Evolutionary conservation across 257 asterid species (phyloP).

Genomic region (Solanum lycopersicoides): DNA sequence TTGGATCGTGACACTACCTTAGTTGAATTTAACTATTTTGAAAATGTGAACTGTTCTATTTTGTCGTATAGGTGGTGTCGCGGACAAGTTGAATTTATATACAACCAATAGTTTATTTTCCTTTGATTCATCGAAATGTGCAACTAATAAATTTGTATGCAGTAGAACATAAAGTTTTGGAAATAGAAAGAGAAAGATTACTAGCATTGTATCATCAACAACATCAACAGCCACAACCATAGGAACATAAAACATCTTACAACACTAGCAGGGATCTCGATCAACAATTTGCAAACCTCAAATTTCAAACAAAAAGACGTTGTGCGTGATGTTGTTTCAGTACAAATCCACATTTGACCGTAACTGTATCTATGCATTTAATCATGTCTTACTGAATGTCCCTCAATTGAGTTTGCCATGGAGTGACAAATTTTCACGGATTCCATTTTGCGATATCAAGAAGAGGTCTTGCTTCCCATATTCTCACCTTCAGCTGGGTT

Average conservation of each 20-base stretch:
- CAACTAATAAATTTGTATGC: conserved; percentile 14
- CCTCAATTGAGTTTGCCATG: no score
- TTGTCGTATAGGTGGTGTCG: background rate
- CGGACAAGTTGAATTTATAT: background rate
- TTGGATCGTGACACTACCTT: no score
- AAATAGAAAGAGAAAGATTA: conserved; percentile 75
- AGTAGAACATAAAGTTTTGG: conserved; percentile 92
- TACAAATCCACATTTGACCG: conserved; percentile 52
- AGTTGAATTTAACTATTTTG: no score
- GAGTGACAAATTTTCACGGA: no score
- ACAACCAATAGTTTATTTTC: background rate
- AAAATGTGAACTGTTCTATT: background rate
- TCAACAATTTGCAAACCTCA: conserved; percentile 54
- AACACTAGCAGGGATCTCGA: conserved; percentile 68
- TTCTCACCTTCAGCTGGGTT: background rate
- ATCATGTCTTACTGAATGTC: background rate
- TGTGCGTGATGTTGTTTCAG: conserved; percentile 36
- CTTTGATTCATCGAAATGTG: background rate
- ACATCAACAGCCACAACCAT: conserved; percentile 20
- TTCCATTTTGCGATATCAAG: no score
- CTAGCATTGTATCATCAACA: conserved; percentile 52
- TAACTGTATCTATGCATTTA: conserved; percentile 11
- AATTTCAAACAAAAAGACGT: conserved; percentile 55
- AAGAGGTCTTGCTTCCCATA: background rate
- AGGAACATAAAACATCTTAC: conserved; percentile 27